These are phyloP conservation scores for Grigorovia jiainica DNA, from an alignment of 805 yeast genomes.

Conservation along the genomic window DNA sequence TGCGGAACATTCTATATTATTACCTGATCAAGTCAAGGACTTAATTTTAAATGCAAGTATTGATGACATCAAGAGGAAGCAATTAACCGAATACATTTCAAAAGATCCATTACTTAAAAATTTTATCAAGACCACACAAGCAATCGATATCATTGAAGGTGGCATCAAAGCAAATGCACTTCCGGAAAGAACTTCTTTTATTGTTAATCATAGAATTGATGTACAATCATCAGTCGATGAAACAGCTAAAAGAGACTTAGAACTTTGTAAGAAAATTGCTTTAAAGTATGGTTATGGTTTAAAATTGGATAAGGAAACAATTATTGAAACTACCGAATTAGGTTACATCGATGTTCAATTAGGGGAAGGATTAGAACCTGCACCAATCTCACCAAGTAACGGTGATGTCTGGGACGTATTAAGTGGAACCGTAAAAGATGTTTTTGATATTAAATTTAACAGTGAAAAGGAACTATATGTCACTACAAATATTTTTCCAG, in stretches of 20 bases:
- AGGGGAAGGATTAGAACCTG: slow-evolving; percentile 27
- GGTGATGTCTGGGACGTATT: slow-evolving; percentile 33
- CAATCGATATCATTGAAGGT: slow-evolving; percentile 57
- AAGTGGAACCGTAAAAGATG: slow-evolving; percentile 46
- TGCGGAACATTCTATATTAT: slow-evolving; percentile 38
- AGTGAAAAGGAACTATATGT: slow-evolving; percentile 24
- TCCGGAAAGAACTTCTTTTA: slow-evolving; percentile 50
- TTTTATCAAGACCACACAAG: slow-evolving; percentile 53
- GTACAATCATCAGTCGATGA: slow-evolving; percentile 42
- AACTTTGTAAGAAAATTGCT: slow-evolving; percentile 36
- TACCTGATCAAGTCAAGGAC: slow-evolving; percentile 16
- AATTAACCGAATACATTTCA: slow-evolving; percentile 23
- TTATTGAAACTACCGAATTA: slow-evolving; percentile 19
- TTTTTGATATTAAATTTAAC: slow-evolving; percentile 39
- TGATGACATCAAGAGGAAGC: slow-evolving; percentile 25
- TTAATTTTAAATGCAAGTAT: slow-evolving; percentile 29
- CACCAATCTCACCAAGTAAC: slow-evolving; percentile 31
- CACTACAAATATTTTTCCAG: slow-evolving; percentile 45
- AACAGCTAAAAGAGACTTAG: slow-evolving; percentile 31
- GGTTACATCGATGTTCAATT: slow-evolving; percentile 25
- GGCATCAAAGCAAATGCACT: slow-evolving; percentile 72
- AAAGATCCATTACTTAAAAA: slow-evolving; percentile 23
- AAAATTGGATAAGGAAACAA: slow-evolving; percentile 11
- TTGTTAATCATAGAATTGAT: slow-evolving; percentile 57
- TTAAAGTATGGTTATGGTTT: slow-evolving; percentile 41